These are phyloP conservation scores for Crithidia thermophila DNA, from an alignment of 208 protist genomes.

Conservation along the genomic window DNA sequence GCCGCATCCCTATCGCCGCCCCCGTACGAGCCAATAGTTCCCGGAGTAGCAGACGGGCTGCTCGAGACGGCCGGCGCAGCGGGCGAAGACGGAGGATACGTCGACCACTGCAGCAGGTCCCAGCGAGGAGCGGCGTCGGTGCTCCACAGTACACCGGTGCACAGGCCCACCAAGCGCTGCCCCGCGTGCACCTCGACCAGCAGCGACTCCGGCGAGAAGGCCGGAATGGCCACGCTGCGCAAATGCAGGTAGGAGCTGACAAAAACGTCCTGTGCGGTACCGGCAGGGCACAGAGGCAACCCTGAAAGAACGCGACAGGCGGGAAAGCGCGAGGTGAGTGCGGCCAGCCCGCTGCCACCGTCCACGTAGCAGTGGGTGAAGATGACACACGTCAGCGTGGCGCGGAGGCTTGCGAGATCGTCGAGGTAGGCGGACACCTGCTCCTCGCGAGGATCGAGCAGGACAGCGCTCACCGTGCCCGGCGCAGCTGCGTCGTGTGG, in stretches of 20 bases:
- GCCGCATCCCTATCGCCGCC: slow-evolving; percentile 15
- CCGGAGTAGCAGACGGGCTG: not conserved
- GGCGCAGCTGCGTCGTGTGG: not conserved
- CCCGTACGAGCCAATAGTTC: not conserved
- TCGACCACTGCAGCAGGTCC: slow-evolving; percentile 35
- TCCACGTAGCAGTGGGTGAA: slow-evolving; percentile 83
- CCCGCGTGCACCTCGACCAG: slow-evolving; percentile 60
- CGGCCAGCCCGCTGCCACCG: slow-evolving; percentile 42
- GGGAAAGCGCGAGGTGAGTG: slow-evolving; percentile 36
- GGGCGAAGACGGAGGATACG: not conserved
- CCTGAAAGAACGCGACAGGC: slow-evolving; percentile 32
- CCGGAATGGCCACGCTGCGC: slow-evolving; percentile 44
- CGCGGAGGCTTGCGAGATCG: slow-evolving; percentile 41
- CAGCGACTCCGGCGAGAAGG: slow-evolving; percentile 72
- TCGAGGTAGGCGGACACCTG: slow-evolving; percentile 34
- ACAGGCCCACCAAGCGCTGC: slow-evolving; percentile 46
- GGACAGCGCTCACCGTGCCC: slow-evolving; percentile 15
- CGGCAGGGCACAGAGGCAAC: slow-evolving; percentile 20
- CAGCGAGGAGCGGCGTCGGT: slow-evolving; percentile 60
- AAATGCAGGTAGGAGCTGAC: slow-evolving; percentile 33
- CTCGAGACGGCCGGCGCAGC: not conserved
- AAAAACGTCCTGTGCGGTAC: slow-evolving; percentile 10
- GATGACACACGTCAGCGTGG: slow-evolving; percentile 42
- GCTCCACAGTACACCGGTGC: slow-evolving; percentile 59
- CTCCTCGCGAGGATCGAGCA: slow-evolving; percentile 65